Conservation (phyloP, 169 alveolate species). For the Cyclospora cayetanensis region DNA sequence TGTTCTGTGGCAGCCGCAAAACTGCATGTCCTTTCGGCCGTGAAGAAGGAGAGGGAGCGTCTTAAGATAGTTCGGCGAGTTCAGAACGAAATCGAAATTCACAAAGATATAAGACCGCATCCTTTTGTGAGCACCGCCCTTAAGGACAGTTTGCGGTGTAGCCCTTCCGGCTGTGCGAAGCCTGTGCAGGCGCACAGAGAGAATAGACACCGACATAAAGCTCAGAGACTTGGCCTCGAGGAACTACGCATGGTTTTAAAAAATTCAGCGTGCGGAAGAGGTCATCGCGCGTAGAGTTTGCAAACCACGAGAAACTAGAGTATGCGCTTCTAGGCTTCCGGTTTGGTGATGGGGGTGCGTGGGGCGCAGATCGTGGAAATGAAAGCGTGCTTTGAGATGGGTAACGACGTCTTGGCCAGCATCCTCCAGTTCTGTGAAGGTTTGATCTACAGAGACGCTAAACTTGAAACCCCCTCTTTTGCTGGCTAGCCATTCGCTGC, state of each 20-base stretch:
- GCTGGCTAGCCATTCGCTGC: no score
- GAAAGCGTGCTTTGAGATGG: conserved; percentile 91
- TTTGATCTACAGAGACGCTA: not conserved
- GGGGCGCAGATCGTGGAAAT: conserved; percentile 87
- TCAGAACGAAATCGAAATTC: conserved; percentile 89
- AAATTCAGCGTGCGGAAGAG: no score
- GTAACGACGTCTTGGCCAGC: conserved; percentile 85
- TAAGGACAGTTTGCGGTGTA: no score
- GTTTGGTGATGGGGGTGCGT: no score
- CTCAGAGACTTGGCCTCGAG: no score
- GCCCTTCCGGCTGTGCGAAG: no score
- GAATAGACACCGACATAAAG: no score
- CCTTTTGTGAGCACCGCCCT: conserved; percentile 56
- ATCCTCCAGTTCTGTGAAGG: conserved; percentile 87
- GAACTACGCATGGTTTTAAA: no score
- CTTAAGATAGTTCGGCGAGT: conserved; percentile 88
- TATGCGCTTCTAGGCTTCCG: not conserved
- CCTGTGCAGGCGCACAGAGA: no score
- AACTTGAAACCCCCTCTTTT: not conserved
- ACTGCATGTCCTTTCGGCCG: conserved; percentile 87
- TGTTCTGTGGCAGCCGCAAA: conserved; percentile 90
- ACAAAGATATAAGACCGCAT: conserved; percentile 87
- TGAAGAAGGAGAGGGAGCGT: conserved; percentile 86
- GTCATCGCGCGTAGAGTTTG: no score
- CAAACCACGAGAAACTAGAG: no score